phyloP scores from a whole-genome alignment of 331 rosid genomes.

The Ulmus americana region DNA sequence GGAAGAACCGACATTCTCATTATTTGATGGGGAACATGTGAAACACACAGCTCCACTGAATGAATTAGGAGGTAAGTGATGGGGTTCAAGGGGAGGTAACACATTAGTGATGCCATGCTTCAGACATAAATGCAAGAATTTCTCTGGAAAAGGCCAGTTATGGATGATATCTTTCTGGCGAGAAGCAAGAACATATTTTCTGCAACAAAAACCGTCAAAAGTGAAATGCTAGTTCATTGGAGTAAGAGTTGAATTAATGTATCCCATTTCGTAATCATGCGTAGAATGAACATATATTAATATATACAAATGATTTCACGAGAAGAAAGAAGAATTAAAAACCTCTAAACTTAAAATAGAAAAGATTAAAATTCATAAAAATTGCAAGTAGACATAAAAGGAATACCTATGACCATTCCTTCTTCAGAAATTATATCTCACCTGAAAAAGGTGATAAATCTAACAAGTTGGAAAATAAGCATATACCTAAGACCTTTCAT shows the following conservation, averaged over 20 bases:
- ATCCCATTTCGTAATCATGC: not conserved
- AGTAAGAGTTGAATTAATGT: not conserved
- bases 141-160: constrained; percentile 59
- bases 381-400: not conserved
- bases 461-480: not conserved
- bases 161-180: constrained; percentile 34
- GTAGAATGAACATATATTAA: not conserved
- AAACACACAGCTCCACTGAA: constrained; percentile 19
- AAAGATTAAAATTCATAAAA: not conserved
- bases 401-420: not conserved
- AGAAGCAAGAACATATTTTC: constrained; percentile 42
- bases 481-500: not conserved
- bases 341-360: not conserved
- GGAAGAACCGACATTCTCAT: constrained; percentile 18
- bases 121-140: constrained; percentile 41
- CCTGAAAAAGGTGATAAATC: not conserved
- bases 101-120: constrained; percentile 36
- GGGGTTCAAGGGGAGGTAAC: constrained; percentile 44
- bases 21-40: constrained; percentile 17
- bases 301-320: not conserved
- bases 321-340: not conserved
- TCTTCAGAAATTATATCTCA: not conserved
- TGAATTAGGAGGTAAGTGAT: constrained; percentile 21
- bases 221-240: not conserved
- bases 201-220: constrained; percentile 23